phyloP scores from a whole-genome alignment of 192 early-diverging fungal genomes.

The Radiomyces spectabilis region DNA sequence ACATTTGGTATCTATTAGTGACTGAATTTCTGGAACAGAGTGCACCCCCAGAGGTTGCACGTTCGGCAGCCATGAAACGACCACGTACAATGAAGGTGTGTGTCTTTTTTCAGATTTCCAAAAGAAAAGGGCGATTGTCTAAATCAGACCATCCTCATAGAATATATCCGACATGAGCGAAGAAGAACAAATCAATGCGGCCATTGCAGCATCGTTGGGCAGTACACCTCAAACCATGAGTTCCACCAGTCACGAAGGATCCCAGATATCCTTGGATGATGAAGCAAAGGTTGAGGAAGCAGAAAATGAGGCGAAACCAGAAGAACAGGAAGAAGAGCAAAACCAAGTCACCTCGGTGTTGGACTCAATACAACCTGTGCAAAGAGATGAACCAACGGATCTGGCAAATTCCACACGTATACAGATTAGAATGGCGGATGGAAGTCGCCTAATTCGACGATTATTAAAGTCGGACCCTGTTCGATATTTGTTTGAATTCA shows the following conservation, averaged over 20 bases:
- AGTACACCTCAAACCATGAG: conserved; percentile 17
- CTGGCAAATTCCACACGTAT: conserved; percentile 62
- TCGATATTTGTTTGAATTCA: conserved; percentile 69
- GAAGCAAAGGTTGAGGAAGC: conserved; percentile 12
- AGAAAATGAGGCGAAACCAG: too few species aligned
- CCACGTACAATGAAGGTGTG: conserved; percentile 25
- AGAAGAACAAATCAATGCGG: conserved; percentile 83
- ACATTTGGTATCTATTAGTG: conserved; percentile 21
- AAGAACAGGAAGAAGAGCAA: conserved; percentile 13
- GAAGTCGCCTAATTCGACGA: conserved; percentile 64
- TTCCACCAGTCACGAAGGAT: background rate
- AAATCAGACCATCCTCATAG: too few species aligned
- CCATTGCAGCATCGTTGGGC: conserved; percentile 68
- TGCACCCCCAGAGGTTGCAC: background rate
- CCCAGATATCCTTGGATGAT: background rate
- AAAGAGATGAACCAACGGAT: conserved; percentile 40
- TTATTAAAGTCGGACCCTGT: conserved; percentile 73
- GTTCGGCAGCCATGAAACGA: conserved; percentile 14
- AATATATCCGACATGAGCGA: conserved; percentile 71
- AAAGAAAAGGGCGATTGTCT: too few species aligned
- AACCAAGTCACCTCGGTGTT: conserved; percentile 10
- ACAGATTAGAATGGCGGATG: conserved; percentile 79
- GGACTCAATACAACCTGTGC: conserved; percentile 35
- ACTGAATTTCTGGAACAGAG: conserved; percentile 50
- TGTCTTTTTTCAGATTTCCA: too few species aligned